Percentiles rank a stretch among this genome's conserved stretches.
phyloP scores from a whole-genome alignment of 345 rosid genomes.

The Moricandia moricandioides region DNA sequence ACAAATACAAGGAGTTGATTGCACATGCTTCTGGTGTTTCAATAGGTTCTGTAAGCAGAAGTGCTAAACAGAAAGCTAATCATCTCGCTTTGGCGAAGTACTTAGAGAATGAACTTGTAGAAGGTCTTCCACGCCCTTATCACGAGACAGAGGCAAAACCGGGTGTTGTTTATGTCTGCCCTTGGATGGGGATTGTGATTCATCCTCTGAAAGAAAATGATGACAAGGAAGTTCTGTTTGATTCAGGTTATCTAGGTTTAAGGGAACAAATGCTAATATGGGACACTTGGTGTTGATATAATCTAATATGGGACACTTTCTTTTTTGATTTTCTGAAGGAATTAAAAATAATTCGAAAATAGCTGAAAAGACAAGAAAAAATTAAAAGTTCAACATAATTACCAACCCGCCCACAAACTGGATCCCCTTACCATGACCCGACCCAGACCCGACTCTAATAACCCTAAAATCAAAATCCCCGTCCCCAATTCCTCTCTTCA shows the following conservation, averaged over 20 bases:
- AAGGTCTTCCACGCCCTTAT: conserved; percentile 30
- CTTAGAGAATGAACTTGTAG: conserved; percentile 61
- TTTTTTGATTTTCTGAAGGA: too few relatives aligned
- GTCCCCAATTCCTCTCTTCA: too few relatives aligned
- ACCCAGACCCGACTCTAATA: too few relatives aligned
- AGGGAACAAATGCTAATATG: not conserved
- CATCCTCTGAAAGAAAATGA: conserved; percentile 38
- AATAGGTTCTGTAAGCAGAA: conserved; percentile 76
- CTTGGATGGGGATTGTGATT: conserved; percentile 79
- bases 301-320: too few relatives aligned
- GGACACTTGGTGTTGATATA: too few relatives aligned
- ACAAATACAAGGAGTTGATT: conserved; percentile 70
- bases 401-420: too few relatives aligned
- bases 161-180: conserved; percentile 61
- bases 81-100: conserved; percentile 79
- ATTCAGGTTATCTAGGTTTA: conserved; percentile 54
- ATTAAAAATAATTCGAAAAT: too few relatives aligned
- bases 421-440: too few relatives aligned
- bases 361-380: too few relatives aligned
- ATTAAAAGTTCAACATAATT: too few relatives aligned
- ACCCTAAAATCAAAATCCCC: too few relatives aligned
- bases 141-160: conserved; percentile 30
- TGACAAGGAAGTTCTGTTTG: conserved; percentile 34
- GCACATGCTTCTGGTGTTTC: conserved; percentile 86
- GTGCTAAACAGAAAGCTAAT: conserved; percentile 71